Evolutionary conservation across 768 basidiomycete species (phyloP).

Genomic region (Phallus indusiatus): DNA sequence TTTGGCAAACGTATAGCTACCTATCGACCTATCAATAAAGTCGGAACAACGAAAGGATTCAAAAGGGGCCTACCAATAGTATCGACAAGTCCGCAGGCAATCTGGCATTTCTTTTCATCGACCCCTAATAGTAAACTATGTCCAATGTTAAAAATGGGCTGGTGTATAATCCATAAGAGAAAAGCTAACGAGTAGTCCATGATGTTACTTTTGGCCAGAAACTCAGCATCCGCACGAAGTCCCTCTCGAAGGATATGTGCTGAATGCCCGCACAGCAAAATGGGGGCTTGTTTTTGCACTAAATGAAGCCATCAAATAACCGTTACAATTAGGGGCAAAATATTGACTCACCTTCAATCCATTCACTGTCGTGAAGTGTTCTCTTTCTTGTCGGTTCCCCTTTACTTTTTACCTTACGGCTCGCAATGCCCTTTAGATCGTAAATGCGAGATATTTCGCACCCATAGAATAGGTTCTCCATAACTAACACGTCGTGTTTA

Average conservation of each 20-base stretch:
- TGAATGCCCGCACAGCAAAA: constrained; percentile 62
- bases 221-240: constrained; percentile 61
- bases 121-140: constrained; percentile 62
- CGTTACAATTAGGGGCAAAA: neutral
- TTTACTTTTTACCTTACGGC: constrained; percentile 53
- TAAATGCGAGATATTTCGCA: constrained; percentile 61
- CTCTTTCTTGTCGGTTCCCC: constrained; percentile 26
- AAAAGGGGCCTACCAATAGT: constrained; percentile 49
- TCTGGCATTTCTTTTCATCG: constrained; percentile 54
- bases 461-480: constrained; percentile 78
- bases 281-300: constrained; percentile 59
- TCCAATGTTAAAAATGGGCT: neutral
- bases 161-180: neutral
- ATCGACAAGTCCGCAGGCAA: constrained; percentile 74
- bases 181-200: constrained; percentile 75
- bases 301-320: neutral
- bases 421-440: constrained; percentile 79
- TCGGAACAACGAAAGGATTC: neutral
- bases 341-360: constrained; percentile 58
- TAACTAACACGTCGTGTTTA: constrained; percentile 69
- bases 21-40: constrained; percentile 20
- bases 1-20: constrained; percentile 80
- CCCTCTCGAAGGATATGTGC: constrained; percentile 65
- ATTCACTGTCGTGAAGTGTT: constrained; percentile 75
- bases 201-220: constrained; percentile 64